Evolutionary conservation across 495 filamentous ascomycete genomes (phyloP).

Genomic region (Glutinoglossum americanum): DNA sequence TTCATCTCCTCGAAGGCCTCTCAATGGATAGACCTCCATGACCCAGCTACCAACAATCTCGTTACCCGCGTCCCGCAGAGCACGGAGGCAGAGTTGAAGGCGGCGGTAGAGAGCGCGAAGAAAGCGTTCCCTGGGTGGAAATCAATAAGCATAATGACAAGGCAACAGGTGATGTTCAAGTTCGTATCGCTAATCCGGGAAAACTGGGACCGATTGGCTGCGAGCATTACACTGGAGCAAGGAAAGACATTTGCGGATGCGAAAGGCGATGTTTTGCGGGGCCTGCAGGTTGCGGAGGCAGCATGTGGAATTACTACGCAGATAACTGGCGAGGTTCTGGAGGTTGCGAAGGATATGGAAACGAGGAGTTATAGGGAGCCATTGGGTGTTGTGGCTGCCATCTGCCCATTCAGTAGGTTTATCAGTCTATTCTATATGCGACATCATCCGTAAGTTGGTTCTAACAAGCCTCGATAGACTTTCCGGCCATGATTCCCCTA

Average conservation of each 20-base stretch:
- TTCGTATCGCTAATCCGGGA: constrained; percentile 75
- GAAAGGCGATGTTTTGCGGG: constrained; percentile 82
- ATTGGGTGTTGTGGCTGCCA: constrained; percentile 82
- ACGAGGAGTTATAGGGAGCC: constrained; percentile 84
- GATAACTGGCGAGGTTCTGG: constrained; percentile 80
- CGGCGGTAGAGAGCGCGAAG: constrained; percentile 70
- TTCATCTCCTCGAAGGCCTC: constrained; percentile 56
- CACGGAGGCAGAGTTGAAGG: constrained; percentile 71
- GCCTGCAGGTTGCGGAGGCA: constrained; percentile 91
- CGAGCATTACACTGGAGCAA: constrained; percentile 92
- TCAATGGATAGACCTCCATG: constrained; percentile 77
- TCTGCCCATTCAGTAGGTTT: constrained; percentile 92
- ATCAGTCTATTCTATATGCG: not conserved
- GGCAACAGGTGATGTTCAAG: constrained; percentile 96
- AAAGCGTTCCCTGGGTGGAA: constrained; percentile 82
- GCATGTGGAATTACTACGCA: constrained; percentile 88
- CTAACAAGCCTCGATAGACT: constrained; percentile 34
- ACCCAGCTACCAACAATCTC: constrained; percentile 94
- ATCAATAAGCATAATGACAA: constrained; percentile 57
- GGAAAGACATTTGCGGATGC: constrained; percentile 97
- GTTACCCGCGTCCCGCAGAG: constrained; percentile 95
- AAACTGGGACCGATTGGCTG: constrained; percentile 88
- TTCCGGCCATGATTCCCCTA: constrained; percentile 97
- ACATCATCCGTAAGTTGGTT: not conserved
- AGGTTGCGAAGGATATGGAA: constrained; percentile 99